Evolutionary conservation across 2,329 filamentous ascomycete species (phyloP), one percentile per base, ranked within the genome.

Genomic region (Endothia cerciana): DNA sequence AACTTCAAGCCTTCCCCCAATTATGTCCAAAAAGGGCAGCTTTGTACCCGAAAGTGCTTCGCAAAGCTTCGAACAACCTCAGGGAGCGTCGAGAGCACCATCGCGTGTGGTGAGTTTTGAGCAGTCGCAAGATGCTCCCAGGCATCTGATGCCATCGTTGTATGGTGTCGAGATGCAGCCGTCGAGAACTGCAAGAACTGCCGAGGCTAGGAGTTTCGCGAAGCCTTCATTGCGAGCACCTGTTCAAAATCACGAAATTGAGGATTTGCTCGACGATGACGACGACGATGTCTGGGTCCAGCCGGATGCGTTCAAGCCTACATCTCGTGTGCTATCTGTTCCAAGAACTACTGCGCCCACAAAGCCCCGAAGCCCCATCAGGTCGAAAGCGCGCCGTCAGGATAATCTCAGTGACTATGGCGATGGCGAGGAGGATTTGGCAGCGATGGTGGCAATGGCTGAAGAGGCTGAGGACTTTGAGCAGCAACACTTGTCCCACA

Each of bases 21-120:
- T 71, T 28, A 74, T 73, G 11, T 75, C 78, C 4, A 74, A 72
- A 55, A 76, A 79, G n/a, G 73, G 71, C 10, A 73, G 74, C 2
- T 41, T 73, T 15, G 70, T 71, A 19, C 71, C 74, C 1, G 74
- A 77, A 45, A 73, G 74, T 33, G 76, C 76, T 15, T 80, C 82
- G 1, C 81, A 87, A 67, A 77, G 85, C 22, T 79, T 86, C 25
- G 78, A 81, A 25, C 84, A 86, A 70, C 86, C 84, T 1, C 84
- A 86, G 63, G 70, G 82, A 28, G 76, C 67, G 8, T 65, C 65
- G 13, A 58, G 58, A 22, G 62, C 53, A n/a, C 55, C 68, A 43
- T 33, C 60, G 11, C 60, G 36, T 22, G 30, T 60, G 53, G 15
- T 65, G 69, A 64, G 58, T 64, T 51, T 60, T 36, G 65, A 65